These are phyloP conservation scores for Tanacetum coccineum DNA, from an alignment of 129 eudicot genomes.

Conservation along the genomic window DNA sequence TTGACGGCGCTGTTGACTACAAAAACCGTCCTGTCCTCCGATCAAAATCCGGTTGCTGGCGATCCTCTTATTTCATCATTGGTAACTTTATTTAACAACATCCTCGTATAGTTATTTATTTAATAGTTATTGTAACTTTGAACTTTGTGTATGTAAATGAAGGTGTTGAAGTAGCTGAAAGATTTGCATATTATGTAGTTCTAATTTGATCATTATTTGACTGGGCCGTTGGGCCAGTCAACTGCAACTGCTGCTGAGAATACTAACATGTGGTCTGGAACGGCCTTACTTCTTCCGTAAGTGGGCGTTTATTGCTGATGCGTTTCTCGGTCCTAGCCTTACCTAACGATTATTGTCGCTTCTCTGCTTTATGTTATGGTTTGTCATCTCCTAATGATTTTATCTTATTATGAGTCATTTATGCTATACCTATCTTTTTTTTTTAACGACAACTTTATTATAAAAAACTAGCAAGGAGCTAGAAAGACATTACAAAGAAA, in stretches of 20 bases:
- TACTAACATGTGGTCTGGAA: slow-evolving; percentile 64
- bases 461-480: too few species aligned
- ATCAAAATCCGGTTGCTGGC: slow-evolving; percentile 45
- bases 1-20: slow-evolving; percentile 38
- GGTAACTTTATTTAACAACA: not conserved
- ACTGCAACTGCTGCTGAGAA: slow-evolving; percentile 70
- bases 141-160: not conserved
- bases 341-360: slow-evolving; percentile 45
- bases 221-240: slow-evolving; percentile 53
- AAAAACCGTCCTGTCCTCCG: slow-evolving; percentile 46
- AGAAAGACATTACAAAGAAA: too few species aligned
- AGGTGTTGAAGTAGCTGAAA: slow-evolving; percentile 64
- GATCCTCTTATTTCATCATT: slow-evolving; percentile 17
- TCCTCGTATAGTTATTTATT: too few species aligned
- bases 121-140: too few species aligned
- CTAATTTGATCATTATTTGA: slow-evolving; percentile 47
- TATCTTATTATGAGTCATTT: too few species aligned
- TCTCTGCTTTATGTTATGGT: slow-evolving; percentile 65
- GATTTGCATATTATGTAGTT: slow-evolving; percentile 50
- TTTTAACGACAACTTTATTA: too few species aligned
- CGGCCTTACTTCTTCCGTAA: slow-evolving; percentile 50
- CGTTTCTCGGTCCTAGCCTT: slow-evolving; percentile 59
- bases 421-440: too few species aligned
- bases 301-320: slow-evolving; percentile 64
- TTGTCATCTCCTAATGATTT: not conserved